A percentile compares a stretch with the other conserved stretches of the same genome.
Evolutionary conservation across 495 filamentous ascomycete species (phyloP).

Genomic region (Tuber melanosporum): DNA sequence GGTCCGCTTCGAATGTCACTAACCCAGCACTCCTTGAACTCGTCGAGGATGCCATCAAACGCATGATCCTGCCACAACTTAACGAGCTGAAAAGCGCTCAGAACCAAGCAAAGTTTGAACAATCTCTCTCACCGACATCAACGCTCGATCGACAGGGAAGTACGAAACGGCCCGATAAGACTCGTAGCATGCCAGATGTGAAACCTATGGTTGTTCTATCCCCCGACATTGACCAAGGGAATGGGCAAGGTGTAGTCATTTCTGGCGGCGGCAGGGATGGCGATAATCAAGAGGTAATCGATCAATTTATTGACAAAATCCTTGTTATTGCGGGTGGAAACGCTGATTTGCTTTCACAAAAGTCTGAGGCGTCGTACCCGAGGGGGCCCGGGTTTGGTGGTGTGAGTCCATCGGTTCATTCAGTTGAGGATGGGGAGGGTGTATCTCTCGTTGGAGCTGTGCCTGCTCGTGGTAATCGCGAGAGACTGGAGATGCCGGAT

Average conservation of each 20-base stretch:
- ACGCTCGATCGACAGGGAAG: slow-evolving; percentile 52
- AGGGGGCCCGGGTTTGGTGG: slow-evolving; percentile 39
- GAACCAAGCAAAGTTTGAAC: slow-evolving; percentile 57
- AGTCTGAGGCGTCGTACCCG: slow-evolving; percentile 38
- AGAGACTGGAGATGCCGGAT: slow-evolving; percentile 37
- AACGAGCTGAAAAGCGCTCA: slow-evolving; percentile 86
- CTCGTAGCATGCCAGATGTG: slow-evolving; percentile 64
- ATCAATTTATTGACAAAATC: slow-evolving; percentile 36
- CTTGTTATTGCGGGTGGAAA: slow-evolving; percentile 32
- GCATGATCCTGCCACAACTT: slow-evolving; percentile 85
- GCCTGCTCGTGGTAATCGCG: slow-evolving; percentile 4
- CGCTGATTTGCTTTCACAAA: slow-evolving; percentile 35
- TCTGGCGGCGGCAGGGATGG: slow-evolving; percentile 43
- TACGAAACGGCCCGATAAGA: slow-evolving; percentile 46
- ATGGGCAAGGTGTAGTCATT: slow-evolving; percentile 53
- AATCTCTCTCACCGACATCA: slow-evolving; percentile 36
- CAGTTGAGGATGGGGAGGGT: slow-evolving; percentile 37
- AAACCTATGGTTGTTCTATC: slow-evolving; percentile 62
- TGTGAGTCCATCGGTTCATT: slow-evolving; percentile 30
- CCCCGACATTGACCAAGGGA: slow-evolving; percentile 50
- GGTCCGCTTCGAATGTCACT: slow-evolving; percentile 66
- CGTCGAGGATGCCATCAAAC: slow-evolving; percentile 90
- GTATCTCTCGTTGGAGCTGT: slow-evolving; percentile 38
- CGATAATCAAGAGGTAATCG: slow-evolving; percentile 44
- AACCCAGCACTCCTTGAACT: slow-evolving; percentile 93